A percentile compares a stretch with the other conserved stretches of the same genome.
phyloP scores from a whole-genome alignment of 2,329 filamentous ascomycete genomes.

The Aureobasidium musti region DNA sequence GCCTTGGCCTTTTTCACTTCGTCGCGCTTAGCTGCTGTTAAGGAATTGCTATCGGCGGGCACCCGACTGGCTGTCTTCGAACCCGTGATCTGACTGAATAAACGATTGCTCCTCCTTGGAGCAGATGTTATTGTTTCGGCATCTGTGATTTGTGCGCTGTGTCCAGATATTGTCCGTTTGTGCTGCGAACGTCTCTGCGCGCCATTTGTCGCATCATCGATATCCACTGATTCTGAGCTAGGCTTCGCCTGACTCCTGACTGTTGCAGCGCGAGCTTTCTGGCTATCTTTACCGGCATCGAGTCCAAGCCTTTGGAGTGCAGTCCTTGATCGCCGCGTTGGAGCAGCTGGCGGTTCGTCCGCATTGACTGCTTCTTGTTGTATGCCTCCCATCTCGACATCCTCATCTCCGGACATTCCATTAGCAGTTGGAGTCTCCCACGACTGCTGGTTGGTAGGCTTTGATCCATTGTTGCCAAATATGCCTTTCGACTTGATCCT shows the following conservation, averaged over 20 bases:
- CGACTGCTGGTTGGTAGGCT: slow-evolving; percentile 13
- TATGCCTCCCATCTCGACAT: slow-evolving; percentile 43
- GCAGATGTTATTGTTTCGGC: slow-evolving; percentile 45
- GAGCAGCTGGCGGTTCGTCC: slow-evolving; percentile 53
- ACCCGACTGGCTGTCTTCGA: slow-evolving; percentile 56
- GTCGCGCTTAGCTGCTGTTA: slow-evolving; percentile 29
- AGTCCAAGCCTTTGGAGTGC: slow-evolving; percentile 40
- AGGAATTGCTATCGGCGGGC: slow-evolving; percentile 16
- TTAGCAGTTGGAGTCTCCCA: slow-evolving; percentile 54
- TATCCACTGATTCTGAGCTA: slow-evolving; percentile 45
- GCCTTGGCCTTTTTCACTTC: slow-evolving; percentile 85
- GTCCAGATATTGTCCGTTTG: slow-evolving; percentile 91
- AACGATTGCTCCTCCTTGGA: slow-evolving; percentile 49
- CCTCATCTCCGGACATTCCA: slow-evolving; percentile 47
- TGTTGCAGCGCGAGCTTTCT: slow-evolving; percentile 45
- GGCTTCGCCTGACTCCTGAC: slow-evolving; percentile 45
- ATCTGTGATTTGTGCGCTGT: slow-evolving; percentile 52
- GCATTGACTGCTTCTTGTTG: slow-evolving; percentile 33
- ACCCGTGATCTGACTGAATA: slow-evolving; percentile 63
- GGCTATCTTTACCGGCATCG: slow-evolving; percentile 40
- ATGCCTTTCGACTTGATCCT: slow-evolving; percentile 32
- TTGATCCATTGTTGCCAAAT: slow-evolving; percentile 28
- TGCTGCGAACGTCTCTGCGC: slow-evolving; percentile 46
- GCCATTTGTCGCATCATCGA: slow-evolving; percentile 35
- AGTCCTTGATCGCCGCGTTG: slow-evolving; percentile 44